Evolutionary conservation across 106 monocot genomes (phyloP).

Genomic region (Dactylorhiza incarnata): DNA sequence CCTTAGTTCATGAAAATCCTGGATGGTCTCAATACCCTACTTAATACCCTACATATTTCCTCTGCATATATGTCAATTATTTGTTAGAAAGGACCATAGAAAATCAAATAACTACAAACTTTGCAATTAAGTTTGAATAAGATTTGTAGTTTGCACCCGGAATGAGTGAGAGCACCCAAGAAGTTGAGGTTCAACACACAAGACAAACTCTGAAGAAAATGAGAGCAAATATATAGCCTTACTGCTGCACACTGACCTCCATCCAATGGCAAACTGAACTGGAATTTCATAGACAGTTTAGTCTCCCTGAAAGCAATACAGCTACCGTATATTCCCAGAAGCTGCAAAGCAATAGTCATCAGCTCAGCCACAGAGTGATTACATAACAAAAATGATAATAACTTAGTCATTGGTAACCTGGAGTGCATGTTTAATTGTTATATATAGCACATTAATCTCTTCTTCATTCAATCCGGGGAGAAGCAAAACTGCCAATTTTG

Average conservation of each 20-base stretch:
- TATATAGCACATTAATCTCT: no score
- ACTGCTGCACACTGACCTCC: neutral
- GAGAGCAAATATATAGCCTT: neutral
- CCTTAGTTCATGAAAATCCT: no score
- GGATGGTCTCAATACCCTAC: no score
- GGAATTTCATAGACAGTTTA: conserved; percentile 12
- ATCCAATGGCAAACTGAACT: neutral
- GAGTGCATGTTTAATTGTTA: no score
- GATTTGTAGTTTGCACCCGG: neutral
- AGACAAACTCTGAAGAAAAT: neutral
- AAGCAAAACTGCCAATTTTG: no score
- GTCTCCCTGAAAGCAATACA: conserved; percentile 80
- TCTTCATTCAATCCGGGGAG: no score
- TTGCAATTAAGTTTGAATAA: no score
- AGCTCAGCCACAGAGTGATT: neutral
- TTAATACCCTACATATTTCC: no score
- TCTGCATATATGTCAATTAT: no score
- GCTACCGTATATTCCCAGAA: conserved; percentile 82
- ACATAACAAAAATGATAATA: neutral
- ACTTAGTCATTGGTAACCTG: no score
- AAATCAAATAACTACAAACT: no score
- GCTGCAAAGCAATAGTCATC: conserved; percentile 33
- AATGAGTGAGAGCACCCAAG: neutral
- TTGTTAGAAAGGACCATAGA: no score
- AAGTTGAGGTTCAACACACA: neutral